Evolutionary conservation across 2,329 filamentous ascomycete genomes (phyloP).

Genomic region (Geoglossum cookeanum): DNA sequence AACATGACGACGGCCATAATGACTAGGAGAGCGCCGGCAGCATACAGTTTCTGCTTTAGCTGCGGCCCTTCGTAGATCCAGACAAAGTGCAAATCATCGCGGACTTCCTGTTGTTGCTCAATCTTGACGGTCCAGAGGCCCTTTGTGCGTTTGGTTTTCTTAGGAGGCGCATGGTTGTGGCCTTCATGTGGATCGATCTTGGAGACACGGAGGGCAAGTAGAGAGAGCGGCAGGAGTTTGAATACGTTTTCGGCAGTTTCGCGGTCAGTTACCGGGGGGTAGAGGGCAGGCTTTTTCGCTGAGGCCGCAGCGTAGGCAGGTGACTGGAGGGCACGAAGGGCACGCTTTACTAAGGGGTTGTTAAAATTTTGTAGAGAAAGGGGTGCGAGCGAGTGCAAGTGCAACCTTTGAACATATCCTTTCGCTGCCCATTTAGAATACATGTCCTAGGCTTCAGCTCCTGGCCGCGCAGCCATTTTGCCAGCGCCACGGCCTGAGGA

Average conservation of each 20-base stretch:
- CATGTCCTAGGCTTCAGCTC: constrained; percentile 77
- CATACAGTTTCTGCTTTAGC: constrained; percentile 85
- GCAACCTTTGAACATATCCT: constrained; percentile 90
- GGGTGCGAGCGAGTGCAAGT: constrained; percentile 5
- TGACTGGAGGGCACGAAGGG: constrained; percentile 74
- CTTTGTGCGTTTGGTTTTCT: constrained; percentile 77
- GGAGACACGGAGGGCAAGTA: constrained; percentile 75
- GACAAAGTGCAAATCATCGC: constrained; percentile 79
- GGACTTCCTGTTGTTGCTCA: constrained; percentile 83
- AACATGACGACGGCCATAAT: constrained; percentile 89
- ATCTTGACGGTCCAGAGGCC: constrained; percentile 92
- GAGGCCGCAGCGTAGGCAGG: constrained; percentile 73
- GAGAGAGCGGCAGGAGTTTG: constrained; percentile 83
- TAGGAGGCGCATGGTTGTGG: constrained; percentile 49
- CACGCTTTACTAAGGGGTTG: constrained; percentile 63
- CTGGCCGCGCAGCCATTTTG: constrained; percentile 68
- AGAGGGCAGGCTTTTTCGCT: constrained; percentile 68
- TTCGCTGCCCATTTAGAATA: constrained; percentile 87
- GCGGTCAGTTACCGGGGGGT: constrained; percentile 76
- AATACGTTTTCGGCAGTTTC: constrained; percentile 82
- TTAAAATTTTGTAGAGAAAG: background rate
- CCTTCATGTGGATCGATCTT: constrained; percentile 65
- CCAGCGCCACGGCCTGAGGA: constrained; percentile 72
- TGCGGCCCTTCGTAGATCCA: constrained; percentile 94
- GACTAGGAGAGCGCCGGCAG: constrained; percentile 56